Base-by-base conservation (phyloP, 257 asterid species). In the Nicotiana attenuata region DNA sequence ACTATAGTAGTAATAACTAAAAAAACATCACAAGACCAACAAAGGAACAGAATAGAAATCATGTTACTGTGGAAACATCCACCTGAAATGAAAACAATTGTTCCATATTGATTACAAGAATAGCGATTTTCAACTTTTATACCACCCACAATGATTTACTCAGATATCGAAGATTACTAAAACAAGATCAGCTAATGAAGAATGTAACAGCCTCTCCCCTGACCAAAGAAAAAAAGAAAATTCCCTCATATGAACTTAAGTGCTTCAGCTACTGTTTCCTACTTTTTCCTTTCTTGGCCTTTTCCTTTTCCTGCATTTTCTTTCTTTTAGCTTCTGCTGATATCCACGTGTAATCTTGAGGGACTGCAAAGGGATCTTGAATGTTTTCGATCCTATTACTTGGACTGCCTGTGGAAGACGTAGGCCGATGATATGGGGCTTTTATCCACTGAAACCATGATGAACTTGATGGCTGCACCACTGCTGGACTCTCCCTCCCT, bases 361-460 rank as follows among this genome's bases (percentile, higher is more conserved):
- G 97, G 77, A 96, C 91, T 17, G 88, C 92, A 82, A 96, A 96
- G 1, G 97, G 94, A 65, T 96, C 98, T 84, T 91, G 94, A 80
- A 83, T 52, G 80, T 88, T 92, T 5, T 96, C 99, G 16, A 89
- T 89, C 89, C 89, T 85, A 86, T 85, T 86, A 86, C 88, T 80
- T 10, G 97, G 83, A 77, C 90, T 87, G 77, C 85, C 87, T 2
- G 90, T 63, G 24, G 97, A 91, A 19, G 96, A 83, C 80, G 88
- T 53, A 52, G 96, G 80, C 3, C 90, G 93, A 81, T 85, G 92
- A 83, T 94, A 94, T 1, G 98, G 93, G 82, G 95, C 80, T 88
- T 94, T 96, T 81, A 92, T 91, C 98, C 98, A 96, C 85, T 92
- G 97, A 89, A 96, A 94, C 98, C 99, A 94, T 29, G 99, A 94